Base-by-base conservation (phyloP, 371 early-diverging fungal genomes). In the Dentiscutata heterogama region DNA sequence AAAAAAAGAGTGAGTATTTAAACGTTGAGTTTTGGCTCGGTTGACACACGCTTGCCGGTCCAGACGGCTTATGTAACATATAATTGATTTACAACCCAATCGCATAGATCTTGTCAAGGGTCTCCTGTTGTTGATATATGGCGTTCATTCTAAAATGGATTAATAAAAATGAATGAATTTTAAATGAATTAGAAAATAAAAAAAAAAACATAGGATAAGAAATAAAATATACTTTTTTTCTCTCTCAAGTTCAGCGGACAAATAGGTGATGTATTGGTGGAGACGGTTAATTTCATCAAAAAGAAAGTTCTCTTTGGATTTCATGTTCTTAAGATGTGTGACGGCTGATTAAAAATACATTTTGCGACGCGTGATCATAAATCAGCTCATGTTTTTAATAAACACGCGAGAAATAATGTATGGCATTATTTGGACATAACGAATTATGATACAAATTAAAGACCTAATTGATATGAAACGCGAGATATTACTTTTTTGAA, bases 401-500 rank as follows among this genome's bases (percentile, higher is more conserved):
- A 68, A 29, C 31, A 42, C 22, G 29, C 13, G 13, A 46, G 46
- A 39, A 53, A 10, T 51, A 25, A 18, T 20, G 25, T 16, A 46
- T 51, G n/a, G 11, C 22, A 70, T n/a, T 13, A 70, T 39, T 22
- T 42, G 16, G 20, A 65, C 65, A 65, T 35, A 35, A 18, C 13
- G 16, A 31, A 31, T 31, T 18, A 65, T 65, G 35, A 65, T 65
- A 18, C 31, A 35, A 1, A 31, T 65, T 18, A 65, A 18, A 31
- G 7, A 65, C 11, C 35, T 31, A 29, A 64, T 13, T 29, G 0
- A 64, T 11, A 18, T 16, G 22, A 70, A 70, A 22, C 70, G 70
- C 70, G 70, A 65, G 31, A 68, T 67, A n/a, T 46, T 46, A 88
- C 89, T 88, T 81, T 89, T 84, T 78, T 88, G 88, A 58, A 91